Conservation (phyloP, 2,329 filamentous ascomycete genomes). For the Diaporthe velutina region DNA sequence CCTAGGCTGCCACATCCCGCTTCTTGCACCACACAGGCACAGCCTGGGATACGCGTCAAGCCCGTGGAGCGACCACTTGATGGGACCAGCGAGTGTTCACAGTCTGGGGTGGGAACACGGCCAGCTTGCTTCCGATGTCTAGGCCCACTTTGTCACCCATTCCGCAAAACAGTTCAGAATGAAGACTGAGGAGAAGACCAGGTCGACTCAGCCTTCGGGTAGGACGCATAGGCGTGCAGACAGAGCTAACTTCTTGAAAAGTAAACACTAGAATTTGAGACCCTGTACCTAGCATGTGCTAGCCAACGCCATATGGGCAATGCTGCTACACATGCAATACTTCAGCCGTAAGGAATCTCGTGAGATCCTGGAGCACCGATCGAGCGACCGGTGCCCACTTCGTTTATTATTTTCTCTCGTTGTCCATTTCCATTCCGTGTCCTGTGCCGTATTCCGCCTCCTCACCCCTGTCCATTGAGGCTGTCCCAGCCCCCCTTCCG, state of each 20-base stretch:
- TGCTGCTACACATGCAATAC: constrained; percentile 35
- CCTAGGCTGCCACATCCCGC: not conserved
- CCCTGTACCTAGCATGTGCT: constrained; percentile 7
- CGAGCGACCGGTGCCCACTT: constrained; percentile 12
- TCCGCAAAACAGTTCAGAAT: not conserved
- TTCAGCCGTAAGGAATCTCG: constrained; percentile 27
- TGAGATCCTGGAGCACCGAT: constrained; percentile 30
- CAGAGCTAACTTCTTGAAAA: not conserved
- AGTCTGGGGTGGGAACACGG: not conserved
- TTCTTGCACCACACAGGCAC: not conserved
- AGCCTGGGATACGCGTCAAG: not conserved
- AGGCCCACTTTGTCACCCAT: not conserved
- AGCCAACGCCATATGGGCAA: constrained; percentile 38
- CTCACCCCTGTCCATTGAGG: not conserved
- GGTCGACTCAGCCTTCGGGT: not conserved
- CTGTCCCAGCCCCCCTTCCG: not conserved
- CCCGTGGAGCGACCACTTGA: not conserved
- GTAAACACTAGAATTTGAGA: constrained; percentile 18
- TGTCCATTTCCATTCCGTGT: not conserved
- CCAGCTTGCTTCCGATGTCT: not conserved
- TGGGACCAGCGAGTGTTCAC: not conserved
- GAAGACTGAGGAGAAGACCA: not conserved
- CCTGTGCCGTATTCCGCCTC: not conserved
- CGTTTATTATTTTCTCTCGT: constrained; percentile 20
- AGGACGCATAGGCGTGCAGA: not conserved